These are phyloP conservation scores for Neospermospora avenae DNA, from an alignment of 2,329 filamentous ascomycete species.

Conservation along the genomic window DNA sequence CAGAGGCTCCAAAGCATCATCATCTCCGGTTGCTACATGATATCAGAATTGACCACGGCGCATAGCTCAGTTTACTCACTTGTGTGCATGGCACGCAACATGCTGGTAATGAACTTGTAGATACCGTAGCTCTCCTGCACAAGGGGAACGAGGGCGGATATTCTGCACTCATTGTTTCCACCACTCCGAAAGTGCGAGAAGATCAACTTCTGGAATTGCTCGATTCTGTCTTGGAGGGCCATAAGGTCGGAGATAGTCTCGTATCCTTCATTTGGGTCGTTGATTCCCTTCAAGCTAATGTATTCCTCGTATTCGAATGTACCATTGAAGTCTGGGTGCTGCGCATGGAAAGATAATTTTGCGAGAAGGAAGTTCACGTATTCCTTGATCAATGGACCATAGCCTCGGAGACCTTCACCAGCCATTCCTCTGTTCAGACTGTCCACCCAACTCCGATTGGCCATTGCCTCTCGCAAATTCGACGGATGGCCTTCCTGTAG, in stretches of 20 bases:
- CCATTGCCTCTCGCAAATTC: constrained; percentile 82
- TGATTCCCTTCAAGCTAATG: constrained; percentile 95
- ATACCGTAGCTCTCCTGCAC: constrained; percentile 99
- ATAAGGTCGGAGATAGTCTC: constrained; percentile 97
- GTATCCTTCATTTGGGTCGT: constrained; percentile 96
- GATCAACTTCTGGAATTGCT: constrained; percentile 96
- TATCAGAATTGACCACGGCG: constrained; percentile 4
- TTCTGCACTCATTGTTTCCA: constrained; percentile 93
- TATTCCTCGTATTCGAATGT: constrained; percentile 99
- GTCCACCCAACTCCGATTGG: constrained; percentile 87
- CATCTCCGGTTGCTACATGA: constrained; percentile 75
- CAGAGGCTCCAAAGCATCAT: constrained; percentile 85
- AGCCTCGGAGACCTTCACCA: constrained; percentile 84
- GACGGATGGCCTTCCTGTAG: constrained; percentile 93
- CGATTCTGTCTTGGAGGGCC: constrained; percentile 96
- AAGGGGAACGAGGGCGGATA: constrained; percentile 86
- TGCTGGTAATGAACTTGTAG: constrained; percentile 99
- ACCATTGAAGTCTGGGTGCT: constrained; percentile 97
- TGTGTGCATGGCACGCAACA: constrained; percentile 96
- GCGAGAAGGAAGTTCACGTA: constrained; percentile 94
- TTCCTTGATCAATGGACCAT: constrained; percentile 89
- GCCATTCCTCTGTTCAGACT: constrained; percentile 79
- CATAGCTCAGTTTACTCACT: constrained; percentile 51
- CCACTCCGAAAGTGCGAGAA: constrained; percentile 94
- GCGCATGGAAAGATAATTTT: constrained; percentile 93